Base-by-base conservation (phyloP, 352 stramenopile species). In the Phytophthora tentaculata region DNA sequence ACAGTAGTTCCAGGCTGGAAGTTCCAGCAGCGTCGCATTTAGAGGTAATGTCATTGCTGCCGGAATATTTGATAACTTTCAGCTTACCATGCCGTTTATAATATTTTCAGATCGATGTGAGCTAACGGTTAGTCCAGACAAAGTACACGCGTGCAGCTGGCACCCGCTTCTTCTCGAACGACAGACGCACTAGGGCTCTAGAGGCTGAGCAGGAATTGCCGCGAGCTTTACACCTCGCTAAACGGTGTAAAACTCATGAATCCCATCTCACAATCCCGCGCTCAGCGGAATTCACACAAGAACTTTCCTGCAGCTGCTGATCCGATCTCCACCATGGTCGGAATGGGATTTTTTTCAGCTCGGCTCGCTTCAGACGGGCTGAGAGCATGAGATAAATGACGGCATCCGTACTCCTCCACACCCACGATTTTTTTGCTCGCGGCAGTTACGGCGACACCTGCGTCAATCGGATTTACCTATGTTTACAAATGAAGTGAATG, bases 321-420 rank as follows among this genome's bases (percentile, higher is more conserved):
- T 32, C 28, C 28, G 28, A 32, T 32, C 28, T 32, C 28, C 28
- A 32, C 28, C 28, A 32, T 32, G 28, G 28, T 32, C 28, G 28
- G 28, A 32, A 32, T 32, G 28, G 28, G 28, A 32, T 32, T 8
- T 32, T 32, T 32, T 32, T n/a, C n/a, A n/a, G n/a, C n/a, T n/a
- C 5, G 9, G 28, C 28, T 32, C 28, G 9, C 28, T 32, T 32
- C 28, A 32, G 28, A 32, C 28, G 28, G 32, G 32, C 32, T 39
- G 5, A 39, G 32, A 14, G 32, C 32, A 14, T 57, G 29, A 57
- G 22, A 41, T 50, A 50, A 8, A 17, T 26, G 28, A 9, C 29
- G 35, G 29, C 57, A 51, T 41, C 17, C 56, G 22, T 50, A 37
- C 53, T 49, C 16, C 32, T 24, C 41, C 16, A 59, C 37, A 59